Conservation (phyloP, 306 rosid genomes). For the Cicer arietinum region DNA sequence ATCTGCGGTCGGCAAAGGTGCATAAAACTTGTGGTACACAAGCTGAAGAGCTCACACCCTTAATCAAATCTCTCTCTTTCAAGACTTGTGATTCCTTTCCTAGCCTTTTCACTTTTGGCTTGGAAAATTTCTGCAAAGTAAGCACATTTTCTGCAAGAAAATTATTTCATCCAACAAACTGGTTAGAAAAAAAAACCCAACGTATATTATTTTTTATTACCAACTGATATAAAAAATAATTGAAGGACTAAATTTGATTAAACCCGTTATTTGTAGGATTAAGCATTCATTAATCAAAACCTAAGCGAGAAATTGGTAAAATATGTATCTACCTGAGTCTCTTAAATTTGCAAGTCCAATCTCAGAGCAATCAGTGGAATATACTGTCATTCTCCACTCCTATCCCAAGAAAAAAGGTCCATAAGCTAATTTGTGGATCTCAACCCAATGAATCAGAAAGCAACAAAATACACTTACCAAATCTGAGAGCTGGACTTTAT, state of each 20-base stretch:
- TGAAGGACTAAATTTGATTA: conserved; percentile 11
- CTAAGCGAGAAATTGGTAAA: conserved; percentile 14
- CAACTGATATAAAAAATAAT: not conserved
- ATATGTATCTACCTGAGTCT: conserved; percentile 71
- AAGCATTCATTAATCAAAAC: not conserved
- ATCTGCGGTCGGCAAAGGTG: conserved; percentile 70
- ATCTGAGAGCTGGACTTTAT: conserved; percentile 76
- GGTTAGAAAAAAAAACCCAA: conserved; percentile 48
- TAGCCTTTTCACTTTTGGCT: conserved; percentile 74
- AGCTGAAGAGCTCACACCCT: conserved; percentile 63
- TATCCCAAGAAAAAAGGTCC: conserved; percentile 38
- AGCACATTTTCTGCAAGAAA: conserved; percentile 69
- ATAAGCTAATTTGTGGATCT: conserved; percentile 43
- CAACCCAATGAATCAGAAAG: conserved; percentile 37
- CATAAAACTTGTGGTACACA: conserved; percentile 80
- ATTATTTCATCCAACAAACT: conserved; percentile 41
- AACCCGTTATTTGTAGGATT: conserved; percentile 17
- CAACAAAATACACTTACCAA: conserved; percentile 64
- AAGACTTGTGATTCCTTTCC: conserved; percentile 85
- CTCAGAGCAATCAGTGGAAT: conserved; percentile 85
- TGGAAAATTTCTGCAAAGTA: conserved; percentile 85
- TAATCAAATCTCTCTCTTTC: conserved; percentile 82
- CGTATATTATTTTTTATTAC: conserved; percentile 28
- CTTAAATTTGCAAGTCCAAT: conserved; percentile 71
- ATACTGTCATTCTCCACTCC: conserved; percentile 85